A percentile compares a stretch with the other conserved stretches of the same genome.
These are phyloP conservation scores for Spathaspora sp. DNA, from an alignment of 805 yeast genomes.

Conservation along the genomic window DNA sequence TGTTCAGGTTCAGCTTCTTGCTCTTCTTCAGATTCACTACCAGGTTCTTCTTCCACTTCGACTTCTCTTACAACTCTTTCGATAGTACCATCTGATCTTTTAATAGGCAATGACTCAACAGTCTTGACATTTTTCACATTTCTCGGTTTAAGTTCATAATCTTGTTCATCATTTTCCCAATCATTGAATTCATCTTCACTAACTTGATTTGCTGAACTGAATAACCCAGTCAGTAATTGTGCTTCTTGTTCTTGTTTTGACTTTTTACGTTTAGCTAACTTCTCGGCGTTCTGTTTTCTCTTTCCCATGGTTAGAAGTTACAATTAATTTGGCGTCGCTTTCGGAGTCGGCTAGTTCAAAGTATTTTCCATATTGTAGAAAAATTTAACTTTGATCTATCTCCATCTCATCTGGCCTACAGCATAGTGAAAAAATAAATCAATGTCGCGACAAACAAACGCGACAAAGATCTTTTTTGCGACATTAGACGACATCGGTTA, in stretches of 20 bases:
- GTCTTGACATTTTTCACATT: conserved; percentile 40
- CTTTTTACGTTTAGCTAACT: conserved; percentile 26
- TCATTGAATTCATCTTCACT: conserved; percentile 15
- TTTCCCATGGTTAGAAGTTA: conserved; percentile 23
- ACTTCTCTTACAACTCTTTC: conserved; percentile 54
- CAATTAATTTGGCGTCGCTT: too few relatives aligned
- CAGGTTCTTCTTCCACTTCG: conserved; percentile 17
- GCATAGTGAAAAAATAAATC: not conserved
- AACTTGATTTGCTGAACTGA: conserved; percentile 11
- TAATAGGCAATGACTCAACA: conserved; percentile 78
- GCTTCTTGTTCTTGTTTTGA: conserved; percentile 39
- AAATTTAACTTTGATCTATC: not conserved
- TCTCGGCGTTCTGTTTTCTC: conserved; percentile 22
- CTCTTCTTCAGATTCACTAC: conserved; percentile 11
- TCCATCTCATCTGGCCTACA: not conserved
- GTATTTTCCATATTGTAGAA: not conserved
- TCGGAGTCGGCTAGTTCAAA: not conserved
- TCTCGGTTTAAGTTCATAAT: conserved; percentile 75
- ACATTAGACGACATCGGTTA: not conserved
- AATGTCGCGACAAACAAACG: not conserved
- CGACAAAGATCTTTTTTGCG: not conserved
- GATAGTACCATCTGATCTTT: conserved; percentile 66
- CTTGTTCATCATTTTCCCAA: conserved; percentile 77
- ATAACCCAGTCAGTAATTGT: conserved; percentile 33
- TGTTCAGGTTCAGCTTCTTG: conserved; percentile 18